Percentiles rank a stretch among this genome's conserved stretches.
Evolutionary conservation across 495 filamentous ascomycete genomes (phyloP).

Genomic region (Apiosordaria backusii): DNA sequence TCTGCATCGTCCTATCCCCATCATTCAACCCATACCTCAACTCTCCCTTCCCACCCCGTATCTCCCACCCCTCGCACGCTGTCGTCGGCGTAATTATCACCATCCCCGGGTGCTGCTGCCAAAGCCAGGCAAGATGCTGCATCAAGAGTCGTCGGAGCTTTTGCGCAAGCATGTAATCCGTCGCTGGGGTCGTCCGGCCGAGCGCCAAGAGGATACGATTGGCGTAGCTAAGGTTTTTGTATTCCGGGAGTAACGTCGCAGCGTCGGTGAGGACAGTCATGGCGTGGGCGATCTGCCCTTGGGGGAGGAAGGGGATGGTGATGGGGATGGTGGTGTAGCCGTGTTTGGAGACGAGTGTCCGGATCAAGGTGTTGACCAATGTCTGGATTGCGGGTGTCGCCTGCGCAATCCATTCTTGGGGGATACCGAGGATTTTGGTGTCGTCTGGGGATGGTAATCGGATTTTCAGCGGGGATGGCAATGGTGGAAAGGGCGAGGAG

Average conservation of each 20-base stretch:
- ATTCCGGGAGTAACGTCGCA: slow-evolving; percentile 37
- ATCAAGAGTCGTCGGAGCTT: slow-evolving; percentile 71
- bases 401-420: slow-evolving; percentile 64
- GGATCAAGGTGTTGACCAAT: slow-evolving; percentile 56
- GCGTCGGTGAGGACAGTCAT: slow-evolving; percentile 75
- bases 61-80: slow-evolving; percentile 66
- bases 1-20: slow-evolving; percentile 63
- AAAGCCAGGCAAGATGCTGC: slow-evolving; percentile 72
- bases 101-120: slow-evolving; percentile 64
- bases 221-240: slow-evolving; percentile 53
- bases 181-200: slow-evolving; percentile 57
- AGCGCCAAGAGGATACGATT: slow-evolving; percentile 70
- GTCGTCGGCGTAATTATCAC: slow-evolving; percentile 75
- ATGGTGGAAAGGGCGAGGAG: slow-evolving; percentile 47
- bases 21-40: slow-evolving; percentile 67
- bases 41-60: slow-evolving; percentile 43
- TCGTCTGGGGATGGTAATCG: neutral
- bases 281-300: slow-evolving; percentile 73
- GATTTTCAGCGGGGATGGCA: slow-evolving; percentile 11
- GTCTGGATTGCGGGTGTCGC: slow-evolving; percentile 60
- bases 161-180: slow-evolving; percentile 73
- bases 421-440: slow-evolving; percentile 60
- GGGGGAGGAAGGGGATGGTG: slow-evolving; percentile 65
- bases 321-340: slow-evolving; percentile 66
- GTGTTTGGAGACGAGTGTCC: slow-evolving; percentile 50